phyloP scores from a whole-genome alignment of 208 protist species.

The Leishmania arabica region DNA sequence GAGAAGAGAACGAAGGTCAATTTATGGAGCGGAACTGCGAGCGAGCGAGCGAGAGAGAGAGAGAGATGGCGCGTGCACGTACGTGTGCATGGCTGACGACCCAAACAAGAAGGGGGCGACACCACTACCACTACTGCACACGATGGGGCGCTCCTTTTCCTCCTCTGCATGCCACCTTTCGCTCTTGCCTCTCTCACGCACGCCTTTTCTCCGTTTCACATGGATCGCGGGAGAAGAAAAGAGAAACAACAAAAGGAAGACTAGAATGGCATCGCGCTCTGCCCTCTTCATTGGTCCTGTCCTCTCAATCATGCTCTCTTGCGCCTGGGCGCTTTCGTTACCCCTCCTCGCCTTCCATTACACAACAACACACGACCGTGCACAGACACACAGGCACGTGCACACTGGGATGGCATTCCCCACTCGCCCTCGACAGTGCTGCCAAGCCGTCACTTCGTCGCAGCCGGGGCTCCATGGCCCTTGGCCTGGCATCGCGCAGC shows the following conservation, averaged over 20 bases:
- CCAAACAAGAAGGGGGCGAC: not conserved
- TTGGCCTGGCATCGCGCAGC: not conserved
- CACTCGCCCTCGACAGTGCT: not conserved
- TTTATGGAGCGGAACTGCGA: not conserved
- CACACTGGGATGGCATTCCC: not conserved
- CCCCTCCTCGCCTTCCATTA: not conserved
- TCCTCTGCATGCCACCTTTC: no score
- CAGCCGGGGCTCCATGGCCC: not conserved
- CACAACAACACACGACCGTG: not conserved
- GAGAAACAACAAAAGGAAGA: not conserved
- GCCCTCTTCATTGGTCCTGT: not conserved
- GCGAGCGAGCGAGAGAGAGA: conserved; percentile 8
- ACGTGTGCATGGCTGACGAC: not conserved
- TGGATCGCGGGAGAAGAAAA: not conserved
- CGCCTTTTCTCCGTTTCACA: not conserved
- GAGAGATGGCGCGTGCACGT: not conserved
- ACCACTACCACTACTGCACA: not conserved
- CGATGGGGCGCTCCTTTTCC: not conserved
- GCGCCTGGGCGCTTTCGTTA: not conserved
- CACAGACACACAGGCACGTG: not conserved
- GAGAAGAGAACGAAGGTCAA: not conserved
- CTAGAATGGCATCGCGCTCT: not conserved
- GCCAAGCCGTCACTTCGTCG: not conserved
- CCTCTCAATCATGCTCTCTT: not conserved
- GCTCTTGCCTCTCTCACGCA: not conserved